A percentile compares a stretch with the other conserved stretches of the same genome.
Evolutionary conservation across 176 grass and related monocot species (phyloP).

Genomic region (Lolium multiflorum): DNA sequence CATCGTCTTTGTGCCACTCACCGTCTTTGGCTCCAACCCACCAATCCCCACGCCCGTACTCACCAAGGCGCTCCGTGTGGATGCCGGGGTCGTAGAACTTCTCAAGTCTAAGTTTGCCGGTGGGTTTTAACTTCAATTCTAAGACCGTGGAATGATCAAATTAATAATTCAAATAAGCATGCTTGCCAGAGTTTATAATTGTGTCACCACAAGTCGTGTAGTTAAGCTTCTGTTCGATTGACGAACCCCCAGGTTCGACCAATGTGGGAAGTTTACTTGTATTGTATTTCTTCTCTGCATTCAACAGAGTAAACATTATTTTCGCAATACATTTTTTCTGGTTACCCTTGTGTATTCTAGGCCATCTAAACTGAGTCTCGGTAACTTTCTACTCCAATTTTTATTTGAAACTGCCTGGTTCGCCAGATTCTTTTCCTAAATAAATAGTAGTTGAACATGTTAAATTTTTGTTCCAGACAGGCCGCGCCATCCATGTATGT

Average conservation of each 20-base stretch:
- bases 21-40: slow-evolving; percentile 61
- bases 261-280: not conserved
- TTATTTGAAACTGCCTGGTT: not conserved
- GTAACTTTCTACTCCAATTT: not conserved
- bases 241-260: not conserved
- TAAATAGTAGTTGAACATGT: not conserved
- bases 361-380: not conserved
- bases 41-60: slow-evolving; percentile 60
- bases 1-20: slow-evolving; percentile 44
- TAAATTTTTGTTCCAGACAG: not conserved
- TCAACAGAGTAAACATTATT: not conserved
- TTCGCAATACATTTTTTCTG: not conserved
- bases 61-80: slow-evolving; percentile 55
- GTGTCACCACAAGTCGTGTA: not conserved
- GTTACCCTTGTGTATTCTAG: not conserved
- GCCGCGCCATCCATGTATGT: not conserved
- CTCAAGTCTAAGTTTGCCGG: slow-evolving; percentile 65
- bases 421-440: not conserved
- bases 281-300: not conserved
- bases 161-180: not conserved
- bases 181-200: not conserved
- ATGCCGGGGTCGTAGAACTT: slow-evolving; percentile 43
- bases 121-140: slow-evolving; percentile 19
- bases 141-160: not conserved
- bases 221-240: not conserved